These are phyloP conservation scores for Pigoraptor vietnamica DNA, from an alignment of 78 protist genomes.

Conservation along the genomic window DNA sequence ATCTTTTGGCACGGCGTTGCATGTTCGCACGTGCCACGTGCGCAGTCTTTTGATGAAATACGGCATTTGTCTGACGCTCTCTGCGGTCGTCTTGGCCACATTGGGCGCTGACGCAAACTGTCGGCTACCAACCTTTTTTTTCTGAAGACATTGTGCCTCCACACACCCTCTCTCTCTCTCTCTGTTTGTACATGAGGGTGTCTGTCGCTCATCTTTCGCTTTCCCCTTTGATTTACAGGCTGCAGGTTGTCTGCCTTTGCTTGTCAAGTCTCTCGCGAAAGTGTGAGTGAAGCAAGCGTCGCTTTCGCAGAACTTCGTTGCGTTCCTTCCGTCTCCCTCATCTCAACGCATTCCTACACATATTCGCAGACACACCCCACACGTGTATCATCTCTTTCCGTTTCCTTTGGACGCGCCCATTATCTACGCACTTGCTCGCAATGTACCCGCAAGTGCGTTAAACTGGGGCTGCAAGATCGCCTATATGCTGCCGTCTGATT, in stretches of 20 bases:
- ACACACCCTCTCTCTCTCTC: background rate
- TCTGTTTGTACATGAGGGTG: no score
- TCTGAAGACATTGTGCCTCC: background rate
- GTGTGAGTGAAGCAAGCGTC: no score
- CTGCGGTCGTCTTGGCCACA: background rate
- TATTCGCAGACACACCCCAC: no score
- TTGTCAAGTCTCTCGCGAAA: no score
- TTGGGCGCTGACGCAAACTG: background rate
- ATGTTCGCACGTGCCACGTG: background rate
- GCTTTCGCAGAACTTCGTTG: no score
- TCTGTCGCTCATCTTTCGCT: background rate
- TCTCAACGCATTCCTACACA: background rate
- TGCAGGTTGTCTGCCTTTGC: no score
- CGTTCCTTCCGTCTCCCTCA: background rate
- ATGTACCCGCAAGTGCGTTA: background rate
- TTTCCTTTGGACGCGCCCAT: background rate
- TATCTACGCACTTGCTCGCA: background rate
- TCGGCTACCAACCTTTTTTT: background rate
- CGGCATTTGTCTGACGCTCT: background rate
- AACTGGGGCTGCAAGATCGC: background rate
- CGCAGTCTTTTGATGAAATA: background rate
- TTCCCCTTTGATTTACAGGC: no score
- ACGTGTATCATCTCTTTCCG: background rate
- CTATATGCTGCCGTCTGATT: background rate
- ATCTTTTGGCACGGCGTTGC: no score